These are phyloP conservation scores for Trichaptum fuscoviolaceum DNA, from an alignment of 768 basidiomycete genomes.

Conservation along the genomic window DNA sequence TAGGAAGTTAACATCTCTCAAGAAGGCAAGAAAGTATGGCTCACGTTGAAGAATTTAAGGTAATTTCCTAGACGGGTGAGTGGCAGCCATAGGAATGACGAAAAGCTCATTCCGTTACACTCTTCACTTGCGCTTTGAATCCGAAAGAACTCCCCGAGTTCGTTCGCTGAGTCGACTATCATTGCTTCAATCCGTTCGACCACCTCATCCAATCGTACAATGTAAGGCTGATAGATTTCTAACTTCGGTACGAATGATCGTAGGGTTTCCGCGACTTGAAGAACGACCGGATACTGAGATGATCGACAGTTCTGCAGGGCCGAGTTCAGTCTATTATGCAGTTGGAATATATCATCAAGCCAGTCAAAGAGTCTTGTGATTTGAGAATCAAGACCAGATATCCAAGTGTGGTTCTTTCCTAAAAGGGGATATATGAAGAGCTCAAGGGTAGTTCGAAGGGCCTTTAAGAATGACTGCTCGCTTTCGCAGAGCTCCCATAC, in stretches of 20 bases:
- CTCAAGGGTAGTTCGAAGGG: slow-evolving; percentile 58
- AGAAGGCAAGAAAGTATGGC: slow-evolving; percentile 19
- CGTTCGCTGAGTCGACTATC: slow-evolving; percentile 43
- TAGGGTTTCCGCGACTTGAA: slow-evolving; percentile 53
- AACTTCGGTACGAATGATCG: slow-evolving; percentile 57
- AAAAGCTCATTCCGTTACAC: slow-evolving; percentile 59
- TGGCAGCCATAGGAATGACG: slow-evolving; percentile 69
- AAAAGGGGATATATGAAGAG: slow-evolving; percentile 78
- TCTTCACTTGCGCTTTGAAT: slow-evolving; percentile 54
- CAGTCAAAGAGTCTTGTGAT: slow-evolving; percentile 77
- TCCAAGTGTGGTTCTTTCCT: slow-evolving; percentile 67
- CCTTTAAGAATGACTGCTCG: slow-evolving; percentile 64
- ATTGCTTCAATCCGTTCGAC: slow-evolving; percentile 47
- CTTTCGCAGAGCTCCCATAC: slow-evolving; percentile 65
- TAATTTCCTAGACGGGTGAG: slow-evolving; percentile 68
- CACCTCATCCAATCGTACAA: slow-evolving; percentile 64
- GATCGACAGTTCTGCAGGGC: slow-evolving; percentile 39
- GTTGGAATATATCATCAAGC: slow-evolving; percentile 79
- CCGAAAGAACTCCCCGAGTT: slow-evolving; percentile 82
- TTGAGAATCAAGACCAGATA: slow-evolving; percentile 69
- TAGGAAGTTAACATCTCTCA: slow-evolving; percentile 10
- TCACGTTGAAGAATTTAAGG: slow-evolving; percentile 67
- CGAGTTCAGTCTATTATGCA: slow-evolving; percentile 62
- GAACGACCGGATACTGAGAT: slow-evolving; percentile 39
- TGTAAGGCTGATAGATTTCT: slow-evolving; percentile 84